These are phyloP conservation scores for Penicillium coffeae DNA, from an alignment of 495 filamentous ascomycete species.

Conservation along the genomic window DNA sequence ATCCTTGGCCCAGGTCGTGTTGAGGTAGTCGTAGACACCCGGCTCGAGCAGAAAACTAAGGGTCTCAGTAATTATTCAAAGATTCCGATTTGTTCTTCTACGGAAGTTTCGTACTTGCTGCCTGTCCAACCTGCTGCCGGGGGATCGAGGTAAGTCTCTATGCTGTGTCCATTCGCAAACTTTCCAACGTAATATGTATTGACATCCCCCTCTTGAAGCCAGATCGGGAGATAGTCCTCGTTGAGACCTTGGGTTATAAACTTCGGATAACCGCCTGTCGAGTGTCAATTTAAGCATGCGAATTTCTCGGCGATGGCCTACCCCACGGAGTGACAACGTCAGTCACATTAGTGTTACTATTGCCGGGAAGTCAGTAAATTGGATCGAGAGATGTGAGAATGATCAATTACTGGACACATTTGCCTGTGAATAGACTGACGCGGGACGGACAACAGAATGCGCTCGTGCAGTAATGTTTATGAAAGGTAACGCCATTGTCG, in stretches of 20 bases:
- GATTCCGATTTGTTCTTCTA: not conserved
- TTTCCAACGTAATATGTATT: constrained; percentile 66
- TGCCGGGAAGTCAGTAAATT: too few relatives aligned
- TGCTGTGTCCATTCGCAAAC: constrained; percentile 56
- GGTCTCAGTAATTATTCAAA: not conserved
- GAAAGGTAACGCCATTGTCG: constrained; percentile 43
- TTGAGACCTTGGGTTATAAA: constrained; percentile 58
- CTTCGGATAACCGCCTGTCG: constrained; percentile 60
- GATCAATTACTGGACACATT: constrained; percentile 43
- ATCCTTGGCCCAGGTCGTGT: constrained; percentile 56
- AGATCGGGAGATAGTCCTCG: constrained; percentile 57
- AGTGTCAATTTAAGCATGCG: not conserved
- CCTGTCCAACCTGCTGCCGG: constrained; percentile 47
- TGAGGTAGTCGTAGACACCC: constrained; percentile 60
- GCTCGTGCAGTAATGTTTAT: constrained; percentile 53
- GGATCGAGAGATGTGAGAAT: too few relatives aligned
- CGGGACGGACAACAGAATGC: constrained; percentile 58
- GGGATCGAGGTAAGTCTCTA: constrained; percentile 51
- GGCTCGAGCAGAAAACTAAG: constrained; percentile 56
- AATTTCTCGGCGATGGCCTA: constrained; percentile 21
- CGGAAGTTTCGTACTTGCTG: not conserved
- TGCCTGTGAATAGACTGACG: constrained; percentile 56
- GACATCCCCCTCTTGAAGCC: constrained; percentile 61
- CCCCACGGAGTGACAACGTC: constrained; percentile 56
- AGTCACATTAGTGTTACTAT: constrained; percentile 62